These are phyloP conservation scores for Podospora bellae-mahoneyi DNA, from an alignment of 495 filamentous ascomycete species.

Conservation along the genomic window DNA sequence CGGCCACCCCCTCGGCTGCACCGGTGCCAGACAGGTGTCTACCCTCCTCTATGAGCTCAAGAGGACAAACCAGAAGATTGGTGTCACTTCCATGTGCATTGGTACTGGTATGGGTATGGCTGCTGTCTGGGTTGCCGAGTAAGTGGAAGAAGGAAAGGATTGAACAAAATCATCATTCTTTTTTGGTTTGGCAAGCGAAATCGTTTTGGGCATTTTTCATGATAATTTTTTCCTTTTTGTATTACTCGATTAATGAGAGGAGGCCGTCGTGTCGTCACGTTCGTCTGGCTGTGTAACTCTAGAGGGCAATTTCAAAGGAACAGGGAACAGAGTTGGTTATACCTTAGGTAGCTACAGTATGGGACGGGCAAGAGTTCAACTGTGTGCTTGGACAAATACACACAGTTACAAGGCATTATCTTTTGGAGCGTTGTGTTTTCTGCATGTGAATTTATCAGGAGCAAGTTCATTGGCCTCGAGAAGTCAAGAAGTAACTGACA, in stretches of 20 bases:
- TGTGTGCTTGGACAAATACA: not conserved
- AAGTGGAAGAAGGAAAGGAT: slow-evolving; percentile 9
- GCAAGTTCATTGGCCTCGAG: not conserved
- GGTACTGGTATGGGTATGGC: slow-evolving; percentile 94
- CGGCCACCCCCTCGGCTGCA: slow-evolving; percentile 93
- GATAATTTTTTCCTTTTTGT: slow-evolving; percentile 2
- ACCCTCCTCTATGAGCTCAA: slow-evolving; percentile 86
- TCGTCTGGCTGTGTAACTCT: not conserved
- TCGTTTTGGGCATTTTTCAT: slow-evolving; percentile 5
- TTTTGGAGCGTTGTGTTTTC: not conserved
- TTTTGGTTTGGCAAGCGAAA: not conserved
- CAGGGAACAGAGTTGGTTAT: not conserved
- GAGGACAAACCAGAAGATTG: slow-evolving; percentile 76
- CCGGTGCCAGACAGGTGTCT: slow-evolving; percentile 87
- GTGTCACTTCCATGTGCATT: slow-evolving; percentile 94
- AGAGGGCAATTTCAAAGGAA: not conserved
- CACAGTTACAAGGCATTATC: not conserved
- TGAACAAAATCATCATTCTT: not conserved
- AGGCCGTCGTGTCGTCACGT: not conserved
- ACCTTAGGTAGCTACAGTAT: not conserved
- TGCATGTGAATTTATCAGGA: not conserved
- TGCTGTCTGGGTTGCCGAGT: slow-evolving; percentile 77
- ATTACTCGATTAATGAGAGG: not conserved
- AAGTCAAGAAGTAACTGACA: not conserved
- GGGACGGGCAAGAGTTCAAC: not conserved